Base-by-base conservation (phyloP, 2,329 filamentous ascomycete species). In the Neofusicoccum ribis region DNA sequence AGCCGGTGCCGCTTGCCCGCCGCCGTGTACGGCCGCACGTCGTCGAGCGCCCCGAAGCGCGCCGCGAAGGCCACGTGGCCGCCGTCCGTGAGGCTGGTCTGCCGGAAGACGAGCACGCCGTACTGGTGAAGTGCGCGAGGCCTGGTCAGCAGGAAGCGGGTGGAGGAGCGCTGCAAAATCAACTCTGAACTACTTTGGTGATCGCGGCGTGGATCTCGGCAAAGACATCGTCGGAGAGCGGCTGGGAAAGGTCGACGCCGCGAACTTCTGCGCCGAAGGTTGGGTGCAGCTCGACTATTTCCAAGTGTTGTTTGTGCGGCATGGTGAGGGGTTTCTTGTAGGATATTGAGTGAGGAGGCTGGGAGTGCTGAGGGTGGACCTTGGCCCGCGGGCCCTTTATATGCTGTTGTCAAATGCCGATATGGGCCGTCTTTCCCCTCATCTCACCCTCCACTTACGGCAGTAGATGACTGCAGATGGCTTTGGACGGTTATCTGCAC, bases 41-140 rank as follows among this genome's bases (percentile, higher is more conserved):
- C 82, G 73, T 88, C 85, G 0, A 87, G 80, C 23, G 85, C 82
- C 20, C 85, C 86, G 66, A 88, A 82, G 1, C 76, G 77, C 2
- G 70, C 69, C 15, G 82, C 80, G 70, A 88, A 85, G 5, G 74
- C 74, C 41, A 87, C 78, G 69, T 88, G 86, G 1, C 74, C 66
- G 6, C 77, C 78, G 70, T 88, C 85, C 64, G 80, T 77, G 9
- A 88, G 75, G 14, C 76, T 75, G 1, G 85, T 84, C 14, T 79
- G 70, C 44, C 83, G 83, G 71, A 86, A 82, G 20, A 85, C 80
- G 43, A 80, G 75, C 20, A 86, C 80, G 23, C 84, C 85, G 67
- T 86, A 84, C 83, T 85, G 20, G 39, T 69, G 47, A 27, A 1
- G 27, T 23, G 27, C 27, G 27, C 27, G 27, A 7, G 27, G 27